These are phyloP conservation scores for Xerocomellus amylosporus DNA, from an alignment of 768 basidiomycete species.

Conservation along the genomic window DNA sequence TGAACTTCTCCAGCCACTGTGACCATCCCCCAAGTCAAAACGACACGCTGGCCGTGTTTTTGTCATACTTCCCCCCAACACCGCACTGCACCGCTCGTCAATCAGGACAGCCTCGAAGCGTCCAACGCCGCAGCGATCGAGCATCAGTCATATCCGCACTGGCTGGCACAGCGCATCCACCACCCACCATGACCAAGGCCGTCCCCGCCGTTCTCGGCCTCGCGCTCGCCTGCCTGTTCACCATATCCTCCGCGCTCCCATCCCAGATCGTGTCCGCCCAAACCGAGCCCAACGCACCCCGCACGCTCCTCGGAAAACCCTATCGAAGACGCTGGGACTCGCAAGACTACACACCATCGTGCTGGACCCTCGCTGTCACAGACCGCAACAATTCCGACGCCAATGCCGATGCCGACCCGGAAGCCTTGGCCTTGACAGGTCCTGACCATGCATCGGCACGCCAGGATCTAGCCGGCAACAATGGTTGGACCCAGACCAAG, in stretches of 20 bases:
- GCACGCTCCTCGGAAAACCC: conserved; percentile 14
- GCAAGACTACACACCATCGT: background rate
- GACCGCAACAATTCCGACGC: background rate
- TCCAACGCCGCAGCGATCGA: background rate
- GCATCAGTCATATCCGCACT: background rate
- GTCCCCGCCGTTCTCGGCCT: background rate
- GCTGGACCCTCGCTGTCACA: background rate
- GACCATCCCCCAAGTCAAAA: background rate
- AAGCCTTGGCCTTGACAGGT: background rate
- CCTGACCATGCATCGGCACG: background rate
- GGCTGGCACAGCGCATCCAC: background rate
- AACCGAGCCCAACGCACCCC: conserved; percentile 3
- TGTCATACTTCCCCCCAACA: background rate
- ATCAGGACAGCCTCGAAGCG: background rate
- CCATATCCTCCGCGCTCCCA: conserved; percentile 11
- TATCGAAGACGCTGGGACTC: conserved; percentile 3
- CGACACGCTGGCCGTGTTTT: conserved; percentile 16
- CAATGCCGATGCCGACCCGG: background rate
- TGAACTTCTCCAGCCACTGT: background rate
- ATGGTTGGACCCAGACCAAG: background rate
- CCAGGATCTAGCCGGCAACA: background rate
- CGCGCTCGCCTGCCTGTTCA: conserved; percentile 9
- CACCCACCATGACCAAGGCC: conserved; percentile 1
- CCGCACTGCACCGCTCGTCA: background rate
- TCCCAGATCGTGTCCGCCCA: background rate